Evolutionary conservation across 371 early-diverging fungal species (phyloP).

Genomic region (Umbelopsis sp.): DNA sequence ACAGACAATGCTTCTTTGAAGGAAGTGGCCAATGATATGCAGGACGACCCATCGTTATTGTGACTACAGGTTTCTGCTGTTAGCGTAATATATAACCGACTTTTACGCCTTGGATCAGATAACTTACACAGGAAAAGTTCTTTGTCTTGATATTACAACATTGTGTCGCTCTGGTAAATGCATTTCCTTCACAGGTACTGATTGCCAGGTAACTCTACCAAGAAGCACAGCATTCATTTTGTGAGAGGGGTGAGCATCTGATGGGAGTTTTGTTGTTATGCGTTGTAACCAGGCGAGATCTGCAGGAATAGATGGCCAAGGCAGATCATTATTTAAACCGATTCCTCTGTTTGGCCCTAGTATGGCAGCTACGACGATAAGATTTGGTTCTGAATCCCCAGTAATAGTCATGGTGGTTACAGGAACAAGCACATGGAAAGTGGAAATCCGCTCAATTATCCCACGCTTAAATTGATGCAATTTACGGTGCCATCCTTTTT

Average conservation of each 20-base stretch:
- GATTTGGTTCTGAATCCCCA: constrained; percentile 79
- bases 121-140: constrained; percentile 53
- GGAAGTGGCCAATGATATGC: constrained; percentile 31
- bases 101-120: not conserved
- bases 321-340: constrained; percentile 71
- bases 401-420: not conserved
- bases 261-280: constrained; percentile 61
- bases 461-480: not conserved
- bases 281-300: constrained; percentile 81
- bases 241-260: constrained; percentile 18
- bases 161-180: constrained; percentile 81
- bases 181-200: constrained; percentile 75
- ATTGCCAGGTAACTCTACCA: constrained; percentile 90
- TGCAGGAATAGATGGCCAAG: constrained; percentile 81
- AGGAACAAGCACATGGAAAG: not conserved
- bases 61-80: constrained; percentile 1
- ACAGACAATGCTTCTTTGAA: constrained; percentile 38
- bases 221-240: constrained; percentile 81
- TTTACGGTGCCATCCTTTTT: not conserved
- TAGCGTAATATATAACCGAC: not conserved
- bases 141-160: constrained; percentile 78
- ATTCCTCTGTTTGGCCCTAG: constrained; percentile 70
- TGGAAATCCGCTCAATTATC: not conserved
- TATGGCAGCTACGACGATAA: constrained; percentile 77
- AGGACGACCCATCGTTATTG: constrained; percentile 18